Percentiles rank a stretch among this genome's conserved stretches.
These are phyloP conservation scores for Pythium guiyangense DNA, from an alignment of 352 stramenopile genomes.

Conservation along the genomic window DNA sequence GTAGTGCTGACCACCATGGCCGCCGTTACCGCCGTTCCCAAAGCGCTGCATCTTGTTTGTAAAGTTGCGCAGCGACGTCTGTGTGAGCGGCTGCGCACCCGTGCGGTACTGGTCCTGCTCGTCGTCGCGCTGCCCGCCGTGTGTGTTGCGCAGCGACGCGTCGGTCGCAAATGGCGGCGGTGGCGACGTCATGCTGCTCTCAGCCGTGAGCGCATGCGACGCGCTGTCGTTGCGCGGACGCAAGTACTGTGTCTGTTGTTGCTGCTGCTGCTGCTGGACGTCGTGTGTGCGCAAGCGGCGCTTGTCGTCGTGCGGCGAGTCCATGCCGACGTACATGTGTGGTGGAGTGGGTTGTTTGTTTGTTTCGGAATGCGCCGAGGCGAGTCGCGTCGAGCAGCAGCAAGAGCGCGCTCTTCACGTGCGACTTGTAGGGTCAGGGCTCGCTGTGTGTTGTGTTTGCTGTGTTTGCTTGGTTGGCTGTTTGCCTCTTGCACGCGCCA, in stretches of 20 bases:
- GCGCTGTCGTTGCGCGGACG: not conserved
- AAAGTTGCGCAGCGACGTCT: constrained; percentile 3
- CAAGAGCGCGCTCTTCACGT: not conserved
- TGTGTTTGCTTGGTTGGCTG: too few relatives aligned
- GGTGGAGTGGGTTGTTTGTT: not conserved
- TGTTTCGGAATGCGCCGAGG: not conserved
- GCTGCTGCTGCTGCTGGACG: not conserved
- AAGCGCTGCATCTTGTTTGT: not conserved
- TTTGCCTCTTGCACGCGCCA: too few relatives aligned
- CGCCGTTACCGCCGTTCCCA: not conserved
- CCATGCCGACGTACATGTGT: constrained; percentile 16
- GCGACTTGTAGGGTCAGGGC: not conserved
- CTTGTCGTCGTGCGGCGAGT: constrained; percentile 13
- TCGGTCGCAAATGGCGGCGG: not conserved
- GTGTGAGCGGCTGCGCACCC: constrained; percentile 5
- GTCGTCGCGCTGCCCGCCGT: constrained; percentile 14
- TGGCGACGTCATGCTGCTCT: constrained; percentile 9
- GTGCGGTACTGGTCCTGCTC: constrained; percentile 9
- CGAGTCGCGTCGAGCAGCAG: not conserved
- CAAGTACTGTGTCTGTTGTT: not conserved
- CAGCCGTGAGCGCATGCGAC: constrained; percentile 7
- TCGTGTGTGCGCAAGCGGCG: not conserved
- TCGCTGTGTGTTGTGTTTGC: too few relatives aligned
- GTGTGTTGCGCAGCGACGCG: not conserved
- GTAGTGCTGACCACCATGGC: not conserved